These are phyloP conservation scores for Penicillium sp. DNA, from an alignment of 2,329 filamentous ascomycete genomes.

Conservation along the genomic window DNA sequence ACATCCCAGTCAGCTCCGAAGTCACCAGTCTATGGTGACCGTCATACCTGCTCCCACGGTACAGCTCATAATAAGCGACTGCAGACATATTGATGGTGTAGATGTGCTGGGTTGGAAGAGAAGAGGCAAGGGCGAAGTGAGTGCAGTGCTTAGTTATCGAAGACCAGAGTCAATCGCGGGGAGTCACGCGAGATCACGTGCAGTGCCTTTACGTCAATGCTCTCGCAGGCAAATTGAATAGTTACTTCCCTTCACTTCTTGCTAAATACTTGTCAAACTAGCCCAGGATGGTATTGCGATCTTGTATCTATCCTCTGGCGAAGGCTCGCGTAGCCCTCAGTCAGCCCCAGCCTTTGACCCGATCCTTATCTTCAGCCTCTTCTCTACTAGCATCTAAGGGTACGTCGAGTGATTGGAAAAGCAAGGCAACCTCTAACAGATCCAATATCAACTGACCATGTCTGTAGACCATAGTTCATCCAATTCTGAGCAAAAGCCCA, in stretches of 20 bases:
- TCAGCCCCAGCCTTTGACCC: background rate
- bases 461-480: background rate
- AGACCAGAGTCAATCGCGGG: constrained; percentile 11
- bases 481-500: background rate
- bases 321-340: background rate
- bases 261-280: background rate
- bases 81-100: constrained; percentile 42
- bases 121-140: constrained; percentile 2
- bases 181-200: constrained; percentile 11
- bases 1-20: constrained; percentile 15
- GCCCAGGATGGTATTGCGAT: background rate
- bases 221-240: background rate
- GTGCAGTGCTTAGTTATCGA: constrained; percentile 15
- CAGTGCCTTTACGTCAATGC: constrained; percentile 13
- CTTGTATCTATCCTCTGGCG: background rate
- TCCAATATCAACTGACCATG: background rate
- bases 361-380: constrained; percentile 6
- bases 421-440: background rate
- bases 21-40: background rate
- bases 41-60: constrained; percentile 89
- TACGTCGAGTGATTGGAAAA: background rate
- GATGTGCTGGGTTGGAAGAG: constrained; percentile 7
- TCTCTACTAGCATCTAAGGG: constrained; percentile 5
- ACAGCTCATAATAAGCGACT: constrained; percentile 80
- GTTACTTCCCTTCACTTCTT: background rate